Evolutionary conservation across 2,329 filamentous ascomycete species (phyloP), one percentile per base, ranked within the genome.

Genomic region (Lasiodiplodia citricola): DNA sequence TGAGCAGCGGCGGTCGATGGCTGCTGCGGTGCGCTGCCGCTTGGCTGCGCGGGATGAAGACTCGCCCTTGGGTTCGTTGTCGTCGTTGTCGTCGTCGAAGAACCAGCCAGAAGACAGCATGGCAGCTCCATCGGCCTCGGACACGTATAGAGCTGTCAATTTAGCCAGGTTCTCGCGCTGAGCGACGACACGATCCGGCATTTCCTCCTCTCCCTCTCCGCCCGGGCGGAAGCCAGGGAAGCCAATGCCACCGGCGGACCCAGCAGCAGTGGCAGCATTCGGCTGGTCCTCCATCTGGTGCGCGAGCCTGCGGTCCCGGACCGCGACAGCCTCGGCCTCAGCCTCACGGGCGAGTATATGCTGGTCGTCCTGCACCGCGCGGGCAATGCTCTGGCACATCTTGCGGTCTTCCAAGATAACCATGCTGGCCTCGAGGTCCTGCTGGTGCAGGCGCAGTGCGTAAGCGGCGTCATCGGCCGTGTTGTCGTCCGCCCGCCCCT

Each of bases 331-430:
- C 31, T 68, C 67, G 4, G 28, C 23, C 8, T 41, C 47, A 2
- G 28, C 11, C 7, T 47, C 67, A 11, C 14, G 38, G 16, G 25
- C 37, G 4, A 68, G 25, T 11, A 65, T 37, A 13, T 55, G 25
- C 0, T 37, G 28, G 37, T 68, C 67, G 3, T 23, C 18, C n/a
- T 55, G 31, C 18, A 56, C 47, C 18, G 67, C 58, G 16, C 38
- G 44, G 18, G 58, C 23, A n/a, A 68, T 68, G 58, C 67, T 68
- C 35, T 50, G 52, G 23, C 58, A 38, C 51, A 68, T 65, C n/a
- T 4, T n/a, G n/a, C 51, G 58, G 58, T 68, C 58, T n/a, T 44
- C 10, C 28, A 57, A 8, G 4, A 25, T 38, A 8, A n/a, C 8
- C 21, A 38, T 25, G 23, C 5, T n/a, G 16, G 18, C 25, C 41